These are phyloP conservation scores for Spizellomyces sp. DNA, from an alignment of 192 early-diverging fungal genomes.

Conservation along the genomic window DNA sequence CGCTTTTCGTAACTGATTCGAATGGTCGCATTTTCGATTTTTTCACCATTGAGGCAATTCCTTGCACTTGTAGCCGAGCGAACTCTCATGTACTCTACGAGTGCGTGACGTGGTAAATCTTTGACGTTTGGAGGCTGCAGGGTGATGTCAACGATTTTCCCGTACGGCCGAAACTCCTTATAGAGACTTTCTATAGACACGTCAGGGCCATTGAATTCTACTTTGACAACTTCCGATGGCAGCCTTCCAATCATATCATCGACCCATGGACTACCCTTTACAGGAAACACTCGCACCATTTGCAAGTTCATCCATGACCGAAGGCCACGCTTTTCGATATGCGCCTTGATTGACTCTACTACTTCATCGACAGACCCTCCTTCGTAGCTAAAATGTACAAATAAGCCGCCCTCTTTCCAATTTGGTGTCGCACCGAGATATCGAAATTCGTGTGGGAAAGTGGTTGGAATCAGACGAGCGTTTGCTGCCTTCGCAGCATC, in stretches of 20 bases:
- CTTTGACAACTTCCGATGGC: slow-evolving; percentile 45
- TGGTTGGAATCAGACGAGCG: slow-evolving; percentile 30
- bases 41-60: slow-evolving; percentile 87
- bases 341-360: slow-evolving; percentile 48
- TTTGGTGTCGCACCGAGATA: slow-evolving; percentile 42
- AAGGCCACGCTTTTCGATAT: slow-evolving; percentile 55
- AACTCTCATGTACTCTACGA: slow-evolving; percentile 75
- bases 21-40: slow-evolving; percentile 64
- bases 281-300: slow-evolving; percentile 35
- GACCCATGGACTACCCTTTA: slow-evolving; percentile 44
- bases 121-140: slow-evolving; percentile 64
- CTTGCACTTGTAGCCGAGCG: slow-evolving; percentile 88
- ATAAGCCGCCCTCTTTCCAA: slow-evolving; percentile 53
- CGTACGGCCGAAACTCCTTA: slow-evolving; percentile 74
- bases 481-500: slow-evolving; percentile 32
- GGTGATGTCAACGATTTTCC: slow-evolving; percentile 80
- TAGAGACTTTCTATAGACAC: slow-evolving; percentile 70
- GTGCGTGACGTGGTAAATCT: slow-evolving; percentile 77
- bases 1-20: slow-evolving; percentile 49
- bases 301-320: slow-evolving; percentile 72
- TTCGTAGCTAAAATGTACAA: slow-evolving; percentile 46
- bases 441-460: slow-evolving; percentile 38
- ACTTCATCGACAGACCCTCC: slow-evolving; percentile 45
- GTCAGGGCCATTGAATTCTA: slow-evolving; percentile 80
- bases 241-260: slow-evolving; percentile 52